Percentiles rank a stretch among this genome's conserved stretches.
phyloP scores from a whole-genome alignment of 2,329 filamentous ascomycete species.

The Colletotrichum ledebouriae region DNA sequence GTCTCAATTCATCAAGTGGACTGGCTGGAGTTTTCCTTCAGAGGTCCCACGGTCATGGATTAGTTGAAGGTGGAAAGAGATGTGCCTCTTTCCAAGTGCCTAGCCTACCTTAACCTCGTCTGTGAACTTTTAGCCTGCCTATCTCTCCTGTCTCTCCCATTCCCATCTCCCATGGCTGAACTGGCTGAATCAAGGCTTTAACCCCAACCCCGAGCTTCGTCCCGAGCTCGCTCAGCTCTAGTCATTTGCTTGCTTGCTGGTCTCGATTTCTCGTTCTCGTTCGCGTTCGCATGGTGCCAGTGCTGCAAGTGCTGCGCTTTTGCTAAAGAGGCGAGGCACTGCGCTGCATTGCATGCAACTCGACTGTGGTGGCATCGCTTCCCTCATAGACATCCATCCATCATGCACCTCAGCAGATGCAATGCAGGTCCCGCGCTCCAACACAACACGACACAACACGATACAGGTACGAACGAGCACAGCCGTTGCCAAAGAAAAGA shows the following conservation, averaged over 20 bases:
- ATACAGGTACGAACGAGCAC: conserved; percentile 24
- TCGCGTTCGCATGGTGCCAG: too few relatives aligned
- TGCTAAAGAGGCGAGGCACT: background rate
- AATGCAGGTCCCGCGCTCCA: conserved; percentile 31
- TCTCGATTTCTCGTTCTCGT: conserved; percentile 13
- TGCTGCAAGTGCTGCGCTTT: conserved; percentile 16
- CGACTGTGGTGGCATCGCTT: conserved; percentile 1
- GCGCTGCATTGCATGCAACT: background rate
- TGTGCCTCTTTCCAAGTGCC: background rate
- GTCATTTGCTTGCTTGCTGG: conserved; percentile 2
- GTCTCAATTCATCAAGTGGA: conserved; percentile 11
- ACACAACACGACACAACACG: conserved; percentile 28
- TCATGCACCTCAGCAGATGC: conserved; percentile 37
- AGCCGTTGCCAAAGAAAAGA: background rate
- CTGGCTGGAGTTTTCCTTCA: conserved; percentile 9
- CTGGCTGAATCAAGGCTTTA: conserved; percentile 11
- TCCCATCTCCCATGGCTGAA: background rate
- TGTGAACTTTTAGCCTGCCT: background rate
- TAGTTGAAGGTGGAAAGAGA: background rate
- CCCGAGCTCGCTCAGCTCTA: background rate
- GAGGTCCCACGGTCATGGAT: background rate
- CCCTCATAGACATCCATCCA: conserved; percentile 1
- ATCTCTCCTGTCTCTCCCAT: background rate
- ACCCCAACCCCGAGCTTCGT: conserved; percentile 15
- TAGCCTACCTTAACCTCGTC: background rate